phyloP scores from a whole-genome alignment of 2,329 filamentous ascomycete species.

The Cephalotrichum gorgonifer region DNA sequence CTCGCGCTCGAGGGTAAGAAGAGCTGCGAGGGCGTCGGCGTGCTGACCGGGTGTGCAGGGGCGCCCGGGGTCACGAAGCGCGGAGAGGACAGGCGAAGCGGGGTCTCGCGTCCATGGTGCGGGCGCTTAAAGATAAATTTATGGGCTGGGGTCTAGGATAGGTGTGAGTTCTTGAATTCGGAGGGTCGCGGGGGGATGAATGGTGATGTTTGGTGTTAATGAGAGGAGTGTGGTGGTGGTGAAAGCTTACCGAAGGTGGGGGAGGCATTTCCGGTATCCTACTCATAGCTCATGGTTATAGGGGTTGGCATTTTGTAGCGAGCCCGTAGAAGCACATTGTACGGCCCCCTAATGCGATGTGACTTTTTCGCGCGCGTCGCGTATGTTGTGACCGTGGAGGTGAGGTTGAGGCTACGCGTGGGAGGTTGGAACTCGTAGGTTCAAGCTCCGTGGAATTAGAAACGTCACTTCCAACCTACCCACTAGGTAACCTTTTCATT shows the following conservation, averaged over 20 bases:
- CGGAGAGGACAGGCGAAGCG: background rate
- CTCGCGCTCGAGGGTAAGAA: background rate
- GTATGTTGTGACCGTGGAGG: no score
- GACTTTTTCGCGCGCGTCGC: no score
- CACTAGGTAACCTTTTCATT: no score
- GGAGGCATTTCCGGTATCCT: background rate
- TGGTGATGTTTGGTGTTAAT: no score
- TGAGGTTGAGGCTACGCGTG: no score
- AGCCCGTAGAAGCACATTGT: no score
- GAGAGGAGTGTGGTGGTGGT: background rate
- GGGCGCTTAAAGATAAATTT: conserved; percentile 1
- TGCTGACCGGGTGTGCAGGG: background rate
- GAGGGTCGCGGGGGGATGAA: no score
- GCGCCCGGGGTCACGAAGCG: conserved; percentile 1
- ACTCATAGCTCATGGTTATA: background rate
- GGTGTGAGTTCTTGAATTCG: background rate
- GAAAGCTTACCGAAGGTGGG: background rate
- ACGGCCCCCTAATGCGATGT: no score
- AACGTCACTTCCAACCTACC: no score
- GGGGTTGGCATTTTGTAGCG: background rate
- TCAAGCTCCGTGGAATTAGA: no score
- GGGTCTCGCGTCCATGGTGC: background rate
- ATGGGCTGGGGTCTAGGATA: background rate
- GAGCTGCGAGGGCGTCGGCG: conserved; percentile 1
- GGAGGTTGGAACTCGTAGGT: no score